Evolutionary conservation across 768 basidiomycete species (phyloP), one percentile per base, ranked within the genome.

Genomic region (Podaxis sp.): DNA sequence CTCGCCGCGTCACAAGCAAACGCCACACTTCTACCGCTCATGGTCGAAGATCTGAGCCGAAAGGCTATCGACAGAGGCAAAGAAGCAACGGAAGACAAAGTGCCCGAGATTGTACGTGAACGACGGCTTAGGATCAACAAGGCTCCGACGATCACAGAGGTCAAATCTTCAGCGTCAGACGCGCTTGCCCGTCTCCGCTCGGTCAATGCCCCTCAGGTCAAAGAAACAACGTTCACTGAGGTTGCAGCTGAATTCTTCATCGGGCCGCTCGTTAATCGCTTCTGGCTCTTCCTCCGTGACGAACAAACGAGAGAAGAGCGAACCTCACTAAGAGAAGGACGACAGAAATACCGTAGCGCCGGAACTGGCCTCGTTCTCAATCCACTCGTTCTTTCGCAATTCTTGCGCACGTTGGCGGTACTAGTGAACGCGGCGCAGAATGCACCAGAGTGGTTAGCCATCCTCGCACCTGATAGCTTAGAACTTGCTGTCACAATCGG

Each of bases 221-320:
- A 65, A 63, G 65, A 59, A 8, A 75, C 73, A 6, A 77, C 82
- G 2, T 91, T 89, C 69, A 85, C 84, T 19, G 81, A 85, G 57
- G 76, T 98, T 27, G 94, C 94, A 0, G 91, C 91, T 0, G 93
- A 95, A 70, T 88, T 77, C 74, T 98, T 98, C 76, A 84, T 97
- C 55, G 85, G 88, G 63, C 97, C 97, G 0, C 78, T 98, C 57
- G 84, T 98, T 75, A 90, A 95, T 67, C 85, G 89, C n/a, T 97
- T 98, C 75, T 99, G 95, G 95, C 70, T 82, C n/a, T 93, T 96
- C 75, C 84, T 97, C 50, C 85, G 91, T 6, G 94, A 96, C 67
- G 88, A 92, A 68, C 87, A 91, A 67, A 80, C 84, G 2, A 82
- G 93, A 40, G 91, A 94, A 69, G 82, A 85, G 56, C 82, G 91